phyloP scores from a whole-genome alignment of 2,329 filamentous ascomycete genomes.

The Aspergillus quadrilineatus region DNA sequence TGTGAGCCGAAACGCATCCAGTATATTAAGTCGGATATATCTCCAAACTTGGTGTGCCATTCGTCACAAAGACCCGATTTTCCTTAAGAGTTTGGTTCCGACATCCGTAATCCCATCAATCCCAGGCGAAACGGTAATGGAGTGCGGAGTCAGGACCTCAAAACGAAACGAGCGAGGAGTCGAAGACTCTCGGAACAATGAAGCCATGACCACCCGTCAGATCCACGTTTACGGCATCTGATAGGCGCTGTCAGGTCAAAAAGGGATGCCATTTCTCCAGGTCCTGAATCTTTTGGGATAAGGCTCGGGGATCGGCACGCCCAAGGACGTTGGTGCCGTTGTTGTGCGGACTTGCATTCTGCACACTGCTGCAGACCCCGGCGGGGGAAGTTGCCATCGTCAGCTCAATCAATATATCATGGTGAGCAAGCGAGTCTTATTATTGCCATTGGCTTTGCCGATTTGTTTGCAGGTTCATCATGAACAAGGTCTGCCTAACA shows the following conservation, averaged over 20 bases:
- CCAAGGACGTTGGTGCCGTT: not conserved
- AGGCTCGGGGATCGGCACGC: slow-evolving; percentile 9
- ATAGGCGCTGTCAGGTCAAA: not conserved
- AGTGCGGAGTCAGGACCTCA: slow-evolving; percentile 1
- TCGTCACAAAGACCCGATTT: slow-evolving; percentile 4
- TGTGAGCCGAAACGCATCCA: not conserved
- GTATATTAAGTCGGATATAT: not conserved
- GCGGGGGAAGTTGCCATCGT: not conserved
- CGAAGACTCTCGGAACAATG: not conserved
- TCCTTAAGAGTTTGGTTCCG: not conserved
- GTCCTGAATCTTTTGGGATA: slow-evolving; percentile 11
- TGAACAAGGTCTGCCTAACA: not conserved
- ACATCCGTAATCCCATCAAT: slow-evolving; percentile 7
- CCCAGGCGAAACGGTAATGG: not conserved
- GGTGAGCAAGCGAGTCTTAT: not conserved
- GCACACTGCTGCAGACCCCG: not conserved
- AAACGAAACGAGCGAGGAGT: not conserved
- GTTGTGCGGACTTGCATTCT: not conserved
- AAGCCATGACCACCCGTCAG: not conserved
- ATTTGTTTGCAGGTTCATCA: not conserved
- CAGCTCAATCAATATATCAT: not conserved
- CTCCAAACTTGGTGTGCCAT: not conserved
- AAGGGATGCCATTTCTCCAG: not conserved
- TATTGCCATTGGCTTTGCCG: not conserved
- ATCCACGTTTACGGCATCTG: slow-evolving; percentile 2